Percentiles rank a stretch among this genome's conserved stretches.
Evolutionary conservation across 169 alveolate species (phyloP).

Genomic region (Plasmodium billcollinsi): DNA sequence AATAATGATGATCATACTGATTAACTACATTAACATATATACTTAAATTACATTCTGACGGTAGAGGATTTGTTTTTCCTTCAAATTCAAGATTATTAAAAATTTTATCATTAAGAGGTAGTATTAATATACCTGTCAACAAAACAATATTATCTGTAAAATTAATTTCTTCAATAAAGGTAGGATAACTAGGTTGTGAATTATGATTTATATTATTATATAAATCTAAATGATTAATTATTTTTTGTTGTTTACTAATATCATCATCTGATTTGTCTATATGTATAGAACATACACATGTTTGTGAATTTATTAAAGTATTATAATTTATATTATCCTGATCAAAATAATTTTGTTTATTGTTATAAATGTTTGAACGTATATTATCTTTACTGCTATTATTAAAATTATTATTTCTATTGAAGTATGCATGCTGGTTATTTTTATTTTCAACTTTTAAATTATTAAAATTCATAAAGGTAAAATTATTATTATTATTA

Average conservation of each 20-base stretch:
- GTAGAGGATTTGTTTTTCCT: conserved; percentile 57
- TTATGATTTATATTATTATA: neutral
- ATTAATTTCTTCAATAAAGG: conserved; percentile 51
- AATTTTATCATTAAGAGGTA: conserved; percentile 45
- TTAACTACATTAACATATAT: conserved; percentile 62
- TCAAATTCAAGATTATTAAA: conserved; percentile 68
- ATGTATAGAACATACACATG: conserved; percentile 65
- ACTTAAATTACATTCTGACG: conserved; percentile 56
- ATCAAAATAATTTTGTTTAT: conserved; percentile 50
- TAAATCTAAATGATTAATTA: neutral
- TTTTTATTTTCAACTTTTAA: conserved; percentile 29
- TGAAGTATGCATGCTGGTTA: conserved; percentile 9
- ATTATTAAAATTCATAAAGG: conserved; percentile 18
- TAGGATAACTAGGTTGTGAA: conserved; percentile 8
- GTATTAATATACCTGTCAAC: conserved; percentile 57
- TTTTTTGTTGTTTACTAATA: conserved; percentile 36
- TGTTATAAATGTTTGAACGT: conserved; percentile 2
- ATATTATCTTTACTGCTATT: conserved; percentile 24
- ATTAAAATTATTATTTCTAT: conserved; percentile 2
- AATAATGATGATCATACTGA: conserved; percentile 34
- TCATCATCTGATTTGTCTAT: conserved; percentile 75
- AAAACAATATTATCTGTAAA: conserved; percentile 48
- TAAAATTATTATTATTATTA: conserved; percentile 15
- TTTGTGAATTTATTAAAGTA: conserved; percentile 49
- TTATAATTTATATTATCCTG: conserved; percentile 72